Base-by-base conservation (phyloP, 2,329 filamentous ascomycete species). In the Lasiodiplodia sp. region DNA sequence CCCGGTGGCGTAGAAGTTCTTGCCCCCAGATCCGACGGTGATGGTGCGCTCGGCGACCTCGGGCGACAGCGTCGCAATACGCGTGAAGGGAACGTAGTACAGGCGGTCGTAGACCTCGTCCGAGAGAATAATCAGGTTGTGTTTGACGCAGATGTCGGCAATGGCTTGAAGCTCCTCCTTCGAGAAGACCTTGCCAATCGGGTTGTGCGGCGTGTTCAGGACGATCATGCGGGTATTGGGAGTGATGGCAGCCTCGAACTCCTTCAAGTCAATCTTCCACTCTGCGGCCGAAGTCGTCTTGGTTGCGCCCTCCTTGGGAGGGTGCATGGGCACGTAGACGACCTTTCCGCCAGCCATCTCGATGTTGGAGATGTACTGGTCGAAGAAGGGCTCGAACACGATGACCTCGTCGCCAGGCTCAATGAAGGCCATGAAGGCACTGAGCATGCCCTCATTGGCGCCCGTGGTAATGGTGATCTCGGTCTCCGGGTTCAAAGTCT, bases 341-440 rank as follows among this genome's bases (percentile, higher is more conserved):
- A 98, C 93, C 78, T 91, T 96, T 73, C 96, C 96, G 64, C 96
- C 96, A 0, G 96, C 90, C 94, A 99, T 98, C 81, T 97, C 92
- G 72, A 99, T 98, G 82, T 99, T 99, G 84, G 91, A 94, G 73
- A 99, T 97, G 79, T 98, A 97, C 90, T 99, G 96, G 81, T 99
- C 96, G 79, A 98, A 99, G 83, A 97, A 99, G 12, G 96, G 96
- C 83, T 99, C 96, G 79, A 99, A 97, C 68, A 99, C 88, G 73
- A 99, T 97, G 72, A 97, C 96, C 80, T 99, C 96, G 77, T 99
- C 96, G 14, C 93, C 96, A 0, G 88, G 87, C 81, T 99, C 96
- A 69, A 99, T 90, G 75, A 99, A 99, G 2, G 88, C 96, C 96
- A 99, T 98, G 77, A 99, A 98, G 0, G 94, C 96, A 77, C 92